phyloP scores from a whole-genome alignment of 371 early-diverging fungal species.

The Phascolomyces articulosus region DNA sequence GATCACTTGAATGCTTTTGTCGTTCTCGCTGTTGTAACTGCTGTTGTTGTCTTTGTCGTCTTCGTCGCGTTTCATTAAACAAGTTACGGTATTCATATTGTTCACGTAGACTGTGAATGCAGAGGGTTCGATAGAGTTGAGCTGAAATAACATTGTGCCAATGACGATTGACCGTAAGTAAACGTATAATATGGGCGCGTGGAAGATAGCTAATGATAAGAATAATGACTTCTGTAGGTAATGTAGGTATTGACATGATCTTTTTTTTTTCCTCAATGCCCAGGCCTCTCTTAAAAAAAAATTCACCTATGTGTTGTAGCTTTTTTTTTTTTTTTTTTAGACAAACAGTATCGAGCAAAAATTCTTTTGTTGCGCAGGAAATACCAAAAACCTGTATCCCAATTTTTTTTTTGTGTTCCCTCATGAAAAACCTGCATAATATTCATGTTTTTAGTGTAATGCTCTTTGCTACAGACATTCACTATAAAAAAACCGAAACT shows the following conservation, averaged over 20 bases:
- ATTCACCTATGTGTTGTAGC: too few relatives aligned
- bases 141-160: constrained; percentile 10
- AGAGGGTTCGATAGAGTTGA: constrained; percentile 1
- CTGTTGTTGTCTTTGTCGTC: background rate
- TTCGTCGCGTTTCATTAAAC: constrained; percentile 19
- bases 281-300: too few relatives aligned
- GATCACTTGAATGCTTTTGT: background rate
- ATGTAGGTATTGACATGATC: background rate
- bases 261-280: background rate
- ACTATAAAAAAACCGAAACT: too few relatives aligned
- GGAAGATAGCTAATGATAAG: constrained; percentile 5
- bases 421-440: too few relatives aligned
- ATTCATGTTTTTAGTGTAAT: too few relatives aligned
- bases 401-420: too few relatives aligned
- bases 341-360: too few relatives aligned
- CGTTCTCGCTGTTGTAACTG: background rate
- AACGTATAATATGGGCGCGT: constrained; percentile 1
- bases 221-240: constrained; percentile 14
- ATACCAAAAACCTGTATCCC: too few relatives aligned
- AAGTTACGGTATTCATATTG: constrained; percentile 16
- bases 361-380: too few relatives aligned
- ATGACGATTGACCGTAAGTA: constrained; percentile 15
- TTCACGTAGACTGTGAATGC: constrained; percentile 3
- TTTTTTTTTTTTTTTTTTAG: too few relatives aligned
- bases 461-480: too few relatives aligned